Conservation (phyloP, 495 filamentous ascomycete species). For the Aspergillus mulundensis region DNA sequence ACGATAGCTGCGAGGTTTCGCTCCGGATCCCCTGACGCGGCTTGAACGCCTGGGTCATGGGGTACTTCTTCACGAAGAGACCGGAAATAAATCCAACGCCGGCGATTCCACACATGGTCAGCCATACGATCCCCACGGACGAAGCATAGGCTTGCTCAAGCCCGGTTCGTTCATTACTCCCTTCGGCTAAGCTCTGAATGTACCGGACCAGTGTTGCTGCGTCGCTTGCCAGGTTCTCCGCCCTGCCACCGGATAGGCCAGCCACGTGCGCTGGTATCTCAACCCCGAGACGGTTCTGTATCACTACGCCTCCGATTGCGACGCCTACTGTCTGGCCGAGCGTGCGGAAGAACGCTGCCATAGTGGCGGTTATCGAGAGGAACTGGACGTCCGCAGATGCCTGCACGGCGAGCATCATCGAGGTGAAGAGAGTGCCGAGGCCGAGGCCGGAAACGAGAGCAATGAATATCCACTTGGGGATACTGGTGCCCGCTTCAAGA, state of each 20-base stretch:
- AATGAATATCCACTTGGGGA: conserved; percentile 42
- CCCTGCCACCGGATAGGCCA: conserved; percentile 35
- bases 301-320: conserved; percentile 49
- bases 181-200: conserved; percentile 51
- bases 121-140: conserved; percentile 54
- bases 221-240: conserved; percentile 49
- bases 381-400: conserved; percentile 39
- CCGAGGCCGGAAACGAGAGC: conserved; percentile 46
- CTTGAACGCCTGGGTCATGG: conserved; percentile 45
- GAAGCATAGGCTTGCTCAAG: conserved; percentile 53
- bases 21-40: neutral
- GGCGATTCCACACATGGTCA: conserved; percentile 48
- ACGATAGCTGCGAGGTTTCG: too few relatives aligned
- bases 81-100: conserved; percentile 46
- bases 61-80: conserved; percentile 49
- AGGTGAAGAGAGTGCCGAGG: conserved; percentile 44
- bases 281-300: conserved; percentile 47
- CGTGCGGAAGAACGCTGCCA: conserved; percentile 53
- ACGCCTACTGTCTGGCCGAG: conserved; percentile 52
- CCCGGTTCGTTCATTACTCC: neutral
- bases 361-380: conserved; percentile 44
- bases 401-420: conserved; percentile 44
- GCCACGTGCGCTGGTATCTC: conserved; percentile 44
- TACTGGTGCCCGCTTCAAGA: conserved; percentile 40
- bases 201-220: conserved; percentile 55